A percentile compares a stretch with the other conserved stretches of the same genome.
Evolutionary conservation across 192 early-diverging fungal genomes (phyloP).

Genomic region (Coemansia sp.): DNA sequence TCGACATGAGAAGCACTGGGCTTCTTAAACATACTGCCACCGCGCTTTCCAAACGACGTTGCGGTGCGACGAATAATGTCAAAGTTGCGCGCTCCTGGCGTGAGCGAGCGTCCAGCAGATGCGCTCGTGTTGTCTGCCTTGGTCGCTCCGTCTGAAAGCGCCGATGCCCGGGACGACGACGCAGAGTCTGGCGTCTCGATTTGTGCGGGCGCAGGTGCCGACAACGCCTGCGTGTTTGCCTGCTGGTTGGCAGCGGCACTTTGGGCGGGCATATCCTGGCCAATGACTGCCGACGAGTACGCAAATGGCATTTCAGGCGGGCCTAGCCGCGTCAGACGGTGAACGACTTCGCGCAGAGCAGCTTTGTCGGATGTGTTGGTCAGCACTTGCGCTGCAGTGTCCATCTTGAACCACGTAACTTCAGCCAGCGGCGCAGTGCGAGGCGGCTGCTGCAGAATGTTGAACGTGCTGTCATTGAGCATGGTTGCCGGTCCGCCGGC

Average conservation of each 20-base stretch:
- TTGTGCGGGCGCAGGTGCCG: neutral
- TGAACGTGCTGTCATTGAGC: constrained; percentile 4
- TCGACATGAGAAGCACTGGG: neutral
- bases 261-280: neutral
- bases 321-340: constrained; percentile 28
- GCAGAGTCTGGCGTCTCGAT: neutral
- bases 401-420: constrained; percentile 55
- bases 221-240: neutral
- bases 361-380: constrained; percentile 45
- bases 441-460: constrained; percentile 2
- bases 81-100: constrained; percentile 24
- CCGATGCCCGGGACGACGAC: constrained; percentile 8
- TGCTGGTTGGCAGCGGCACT: constrained; percentile 6
- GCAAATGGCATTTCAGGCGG: constrained; percentile 15
- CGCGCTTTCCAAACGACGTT: constrained; percentile 39
- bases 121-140: constrained; percentile 23
- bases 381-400: constrained; percentile 49
- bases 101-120: neutral
- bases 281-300: constrained; percentile 11
- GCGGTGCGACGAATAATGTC: constrained; percentile 45
- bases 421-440: constrained; percentile 29
- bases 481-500: neutral
- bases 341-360: constrained; percentile 44
- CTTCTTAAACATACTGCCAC: constrained; percentile 27
- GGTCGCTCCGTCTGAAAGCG: constrained; percentile 26